Base-by-base conservation (phyloP, 768 basidiomycete genomes). In the Agaricus sinodeliciosus region DNA sequence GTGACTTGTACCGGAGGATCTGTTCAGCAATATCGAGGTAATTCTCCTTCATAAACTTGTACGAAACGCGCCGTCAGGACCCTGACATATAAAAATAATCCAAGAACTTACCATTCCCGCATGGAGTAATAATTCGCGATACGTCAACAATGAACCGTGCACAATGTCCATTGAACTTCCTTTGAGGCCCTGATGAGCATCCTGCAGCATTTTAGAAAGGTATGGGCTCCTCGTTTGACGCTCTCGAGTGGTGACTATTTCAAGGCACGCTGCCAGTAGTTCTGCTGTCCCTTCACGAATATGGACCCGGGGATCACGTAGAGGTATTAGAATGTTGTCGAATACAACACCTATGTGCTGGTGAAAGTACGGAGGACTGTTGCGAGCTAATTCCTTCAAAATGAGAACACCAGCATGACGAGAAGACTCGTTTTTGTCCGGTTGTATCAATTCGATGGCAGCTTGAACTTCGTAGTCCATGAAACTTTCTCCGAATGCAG, bases 401-500 rank as follows among this genome's bases (percentile, higher is more conserved):
- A 97, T 90, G 49, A 98, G 80, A 2, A 97, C 94, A 0, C 94
- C 94, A 0, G 92, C 92, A 68, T 96, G 95, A 51, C 95, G 80
- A 2, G 87, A 85, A 25, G 86, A 79, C 64, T 97, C 95, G 55
- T 81, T 78, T 57, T 84, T 84, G 67, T 89, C 89, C 48, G 82
- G 79, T 55, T 87, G 85, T 53, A 94, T 80, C 55, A 89, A 70
- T 58, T 85, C 86, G 27, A 94, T 85, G 4, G 91, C 89, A 12
- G 81, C 82, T 42, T 85, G 89, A 6, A 95, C 88, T 63, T 96
- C 92, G 55, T 79, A 85, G 58, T 91, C 87, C 80, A 95, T 91
- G 62, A 94, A 93, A 3, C 82, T 76, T 62, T 94, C 91, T 55
- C 90, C 90, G 61, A 94, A 89, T 22, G 84, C 83, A 0, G 81